These are phyloP conservation scores for Pseudovirgaria hyperparasitica DNA, from an alignment of 2,329 filamentous ascomycete species.

Conservation along the genomic window DNA sequence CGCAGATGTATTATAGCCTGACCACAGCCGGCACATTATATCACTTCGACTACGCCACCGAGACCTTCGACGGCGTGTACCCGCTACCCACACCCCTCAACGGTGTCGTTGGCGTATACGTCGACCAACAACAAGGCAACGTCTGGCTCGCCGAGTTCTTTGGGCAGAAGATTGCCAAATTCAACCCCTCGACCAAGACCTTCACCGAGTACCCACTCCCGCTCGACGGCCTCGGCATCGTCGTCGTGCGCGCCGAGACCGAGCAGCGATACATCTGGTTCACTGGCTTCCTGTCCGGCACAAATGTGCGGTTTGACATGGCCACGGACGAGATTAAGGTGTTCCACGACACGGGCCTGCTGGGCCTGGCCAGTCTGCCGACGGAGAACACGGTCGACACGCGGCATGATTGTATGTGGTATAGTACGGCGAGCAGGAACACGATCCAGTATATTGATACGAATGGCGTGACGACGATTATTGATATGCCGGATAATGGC, in stretches of 20 bases:
- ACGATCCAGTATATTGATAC: too few species aligned
- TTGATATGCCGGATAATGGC: slow-evolving; percentile 96
- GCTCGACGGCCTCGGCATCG: background rate
- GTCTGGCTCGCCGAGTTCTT: slow-evolving; percentile 1
- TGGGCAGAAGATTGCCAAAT: background rate
- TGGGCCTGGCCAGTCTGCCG: too few species aligned
- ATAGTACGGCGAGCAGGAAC: too few species aligned
- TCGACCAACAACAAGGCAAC: background rate
- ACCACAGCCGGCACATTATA: slow-evolving; percentile 9
- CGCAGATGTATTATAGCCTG: slow-evolving; percentile 11
- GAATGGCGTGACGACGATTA: slow-evolving; percentile 92
- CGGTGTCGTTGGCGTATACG: background rate
- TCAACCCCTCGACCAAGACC: background rate
- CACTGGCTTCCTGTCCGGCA: too few species aligned
- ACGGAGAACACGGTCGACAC: too few species aligned
- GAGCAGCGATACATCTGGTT: slow-evolving; percentile 6
- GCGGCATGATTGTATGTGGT: too few species aligned
- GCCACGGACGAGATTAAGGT: too few species aligned
- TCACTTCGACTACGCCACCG: slow-evolving; percentile 9
- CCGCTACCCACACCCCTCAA: slow-evolving; percentile 11
- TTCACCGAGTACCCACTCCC: background rate
- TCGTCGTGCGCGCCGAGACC: slow-evolving; percentile 1
- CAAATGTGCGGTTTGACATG: too few species aligned
- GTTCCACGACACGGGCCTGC: too few species aligned
- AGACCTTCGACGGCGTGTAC: slow-evolving; percentile 12